These are phyloP conservation scores for Ramaria sp. DNA, from an alignment of 768 basidiomycete genomes.

Conservation along the genomic window DNA sequence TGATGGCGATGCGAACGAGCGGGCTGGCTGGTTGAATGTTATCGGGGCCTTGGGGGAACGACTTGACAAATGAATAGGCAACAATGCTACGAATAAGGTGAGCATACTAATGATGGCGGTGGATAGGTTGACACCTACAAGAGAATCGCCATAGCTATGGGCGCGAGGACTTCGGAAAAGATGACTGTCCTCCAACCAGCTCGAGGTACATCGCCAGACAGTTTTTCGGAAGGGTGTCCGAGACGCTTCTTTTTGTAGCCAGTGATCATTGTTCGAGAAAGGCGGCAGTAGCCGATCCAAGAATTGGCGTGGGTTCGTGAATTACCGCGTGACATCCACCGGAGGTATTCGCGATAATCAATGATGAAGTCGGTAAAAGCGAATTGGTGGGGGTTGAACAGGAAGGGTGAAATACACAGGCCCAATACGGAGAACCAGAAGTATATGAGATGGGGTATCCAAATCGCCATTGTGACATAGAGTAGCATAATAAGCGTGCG, in stretches of 20 bases:
- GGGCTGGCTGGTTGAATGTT: constrained; percentile 68
- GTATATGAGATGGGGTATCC: constrained; percentile 90
- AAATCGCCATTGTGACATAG: constrained; percentile 86
- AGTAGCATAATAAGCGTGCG: constrained; percentile 85
- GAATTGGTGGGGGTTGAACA: constrained; percentile 99
- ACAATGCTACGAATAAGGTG: constrained; percentile 27
- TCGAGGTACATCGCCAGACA: constrained; percentile 90
- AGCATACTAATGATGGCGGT: constrained; percentile 44
- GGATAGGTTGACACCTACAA: constrained; percentile 49
- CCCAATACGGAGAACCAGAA: constrained; percentile 96
- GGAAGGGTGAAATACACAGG: constrained; percentile 89
- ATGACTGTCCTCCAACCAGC: constrained; percentile 88
- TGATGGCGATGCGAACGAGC: constrained; percentile 85
- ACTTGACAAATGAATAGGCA: constrained; percentile 58
- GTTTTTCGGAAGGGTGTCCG: constrained; percentile 93
- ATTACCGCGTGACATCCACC: constrained; percentile 99
- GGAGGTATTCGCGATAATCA: constrained; percentile 90
- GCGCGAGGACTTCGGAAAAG: constrained; percentile 80
- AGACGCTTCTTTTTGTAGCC: constrained; percentile 99
- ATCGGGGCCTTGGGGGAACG: constrained; percentile 50
- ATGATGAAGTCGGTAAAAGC: constrained; percentile 94
- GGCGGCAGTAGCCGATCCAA: constrained; percentile 98
- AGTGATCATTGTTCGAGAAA: constrained; percentile 97
- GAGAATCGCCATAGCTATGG: constrained; percentile 72
- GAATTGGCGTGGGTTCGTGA: constrained; percentile 95